Conservation (phyloP, 306 rosid species). For the Potentilla sterilis region DNA sequence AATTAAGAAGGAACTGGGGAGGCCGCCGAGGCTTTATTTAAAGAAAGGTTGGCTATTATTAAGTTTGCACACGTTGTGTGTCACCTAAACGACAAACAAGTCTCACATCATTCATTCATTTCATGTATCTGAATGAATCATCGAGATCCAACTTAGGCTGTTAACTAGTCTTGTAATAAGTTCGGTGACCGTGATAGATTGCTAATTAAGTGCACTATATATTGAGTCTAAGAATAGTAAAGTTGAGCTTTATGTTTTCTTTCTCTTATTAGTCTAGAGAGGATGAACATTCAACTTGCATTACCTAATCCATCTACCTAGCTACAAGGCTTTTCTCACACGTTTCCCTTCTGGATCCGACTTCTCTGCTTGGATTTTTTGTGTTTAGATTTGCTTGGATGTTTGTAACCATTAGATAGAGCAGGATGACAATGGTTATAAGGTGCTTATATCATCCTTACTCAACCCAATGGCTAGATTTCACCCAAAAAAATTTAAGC, state of each 20-base stretch:
- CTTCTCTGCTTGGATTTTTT: too few relatives aligned
- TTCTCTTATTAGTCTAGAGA: background rate
- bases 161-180: background rate
- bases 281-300: slow-evolving; percentile 2
- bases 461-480: too few relatives aligned
- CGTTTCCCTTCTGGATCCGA: too few relatives aligned
- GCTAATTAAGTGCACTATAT: background rate
- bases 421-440: too few relatives aligned
- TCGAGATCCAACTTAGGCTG: background rate
- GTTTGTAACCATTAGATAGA: too few relatives aligned
- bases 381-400: too few relatives aligned
- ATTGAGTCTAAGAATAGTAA: background rate
- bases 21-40: too few relatives aligned
- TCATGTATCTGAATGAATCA: slow-evolving; percentile 14
- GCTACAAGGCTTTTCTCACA: background rate
- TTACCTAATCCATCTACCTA: background rate
- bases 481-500: too few relatives aligned
- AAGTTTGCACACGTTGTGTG: slow-evolving; percentile 39
- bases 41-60: slow-evolving; percentile 32
- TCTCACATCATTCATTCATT: slow-evolving; percentile 34
- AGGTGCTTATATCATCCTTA: too few relatives aligned
- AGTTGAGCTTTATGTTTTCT: background rate
- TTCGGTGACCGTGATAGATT: background rate
- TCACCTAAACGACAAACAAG: slow-evolving; percentile 59
- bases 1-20: background rate